Percentiles rank a stretch among this genome's conserved stretches.
phyloP scores from a whole-genome alignment of 768 basidiomycete species.

The Lentinula aciculospora region DNA sequence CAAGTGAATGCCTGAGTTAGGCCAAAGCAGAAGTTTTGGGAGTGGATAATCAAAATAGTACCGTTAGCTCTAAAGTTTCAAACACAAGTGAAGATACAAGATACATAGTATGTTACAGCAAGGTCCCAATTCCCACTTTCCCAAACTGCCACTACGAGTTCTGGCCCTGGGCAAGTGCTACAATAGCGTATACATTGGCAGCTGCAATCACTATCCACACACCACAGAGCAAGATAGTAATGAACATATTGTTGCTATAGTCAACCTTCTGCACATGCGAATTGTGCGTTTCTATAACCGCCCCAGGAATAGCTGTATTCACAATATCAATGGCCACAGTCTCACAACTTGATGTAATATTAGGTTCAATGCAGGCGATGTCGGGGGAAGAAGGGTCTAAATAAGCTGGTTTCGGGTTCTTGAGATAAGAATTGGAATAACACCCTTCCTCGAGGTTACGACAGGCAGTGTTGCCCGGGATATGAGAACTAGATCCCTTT shows the following conservation, averaged over 20 bases:
- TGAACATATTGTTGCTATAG: slow-evolving; percentile 55
- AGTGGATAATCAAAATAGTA: too few relatives aligned
- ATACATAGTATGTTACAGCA: too few relatives aligned
- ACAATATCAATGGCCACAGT: neutral
- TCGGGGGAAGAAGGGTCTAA: neutral
- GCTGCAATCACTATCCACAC: slow-evolving; percentile 64
- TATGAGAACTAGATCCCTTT: neutral
- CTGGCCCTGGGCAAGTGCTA: slow-evolving; percentile 43
- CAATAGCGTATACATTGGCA: slow-evolving; percentile 76
- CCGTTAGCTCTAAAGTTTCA: too few relatives aligned
- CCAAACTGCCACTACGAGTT: neutral
- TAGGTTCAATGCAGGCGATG: neutral
- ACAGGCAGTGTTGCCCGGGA: neutral
- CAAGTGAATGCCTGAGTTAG: too few relatives aligned
- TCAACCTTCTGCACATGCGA: slow-evolving; percentile 40
- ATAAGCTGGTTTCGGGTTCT: neutral
- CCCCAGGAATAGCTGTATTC: slow-evolving; percentile 9
- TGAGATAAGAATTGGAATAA: neutral
- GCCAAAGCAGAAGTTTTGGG: too few relatives aligned
- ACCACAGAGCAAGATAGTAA: slow-evolving; percentile 41
- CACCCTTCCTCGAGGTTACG: neutral
- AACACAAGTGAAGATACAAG: too few relatives aligned
- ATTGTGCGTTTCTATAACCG: slow-evolving; percentile 16
- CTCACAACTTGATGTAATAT: neutral
- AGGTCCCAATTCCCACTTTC: too few relatives aligned